Percentiles rank a stretch among this genome's conserved stretches.
Conservation (phyloP, 257 asterid species). For the Capsicum pubescens region DNA sequence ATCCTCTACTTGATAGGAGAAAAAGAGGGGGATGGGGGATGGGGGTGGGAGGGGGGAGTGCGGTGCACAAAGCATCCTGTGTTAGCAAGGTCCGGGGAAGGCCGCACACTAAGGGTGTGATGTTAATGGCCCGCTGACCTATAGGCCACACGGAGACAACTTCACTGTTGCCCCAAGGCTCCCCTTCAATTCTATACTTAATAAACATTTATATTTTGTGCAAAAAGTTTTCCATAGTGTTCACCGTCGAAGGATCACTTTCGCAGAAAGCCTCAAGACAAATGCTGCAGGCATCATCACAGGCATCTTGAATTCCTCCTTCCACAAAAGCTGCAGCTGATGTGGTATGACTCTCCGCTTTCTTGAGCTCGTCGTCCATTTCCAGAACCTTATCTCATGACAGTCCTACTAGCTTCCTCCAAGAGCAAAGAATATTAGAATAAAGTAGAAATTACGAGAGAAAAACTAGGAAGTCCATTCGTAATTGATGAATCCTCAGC, state of each 20-base stretch:
- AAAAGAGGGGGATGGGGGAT: not conserved
- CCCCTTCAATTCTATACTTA: not conserved
- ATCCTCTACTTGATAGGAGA: not conserved
- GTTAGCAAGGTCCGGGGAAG: too few relatives aligned
- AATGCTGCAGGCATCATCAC: slow-evolving; percentile 95
- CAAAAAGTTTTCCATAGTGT: not conserved
- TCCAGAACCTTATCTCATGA: slow-evolving; percentile 46
- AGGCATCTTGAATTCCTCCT: slow-evolving; percentile 95
- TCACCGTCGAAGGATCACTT: slow-evolving; percentile 85
- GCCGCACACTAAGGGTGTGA: not conserved
- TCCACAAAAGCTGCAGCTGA: slow-evolving; percentile 95
- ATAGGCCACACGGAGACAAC: not conserved
- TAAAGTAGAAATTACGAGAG: not conserved
- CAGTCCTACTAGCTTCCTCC: not conserved
- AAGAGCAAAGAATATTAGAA: not conserved
- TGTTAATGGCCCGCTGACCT: not conserved
- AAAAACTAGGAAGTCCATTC: not conserved
- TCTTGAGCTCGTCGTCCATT: slow-evolving; percentile 54
- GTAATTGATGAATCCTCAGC: not conserved
- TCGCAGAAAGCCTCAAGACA: slow-evolving; percentile 90
- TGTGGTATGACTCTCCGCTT: slow-evolving; percentile 56
- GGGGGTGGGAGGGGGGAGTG: too few relatives aligned
- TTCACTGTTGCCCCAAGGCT: not conserved
- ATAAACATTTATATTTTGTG: not conserved
- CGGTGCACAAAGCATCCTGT: too few relatives aligned